Evolutionary conservation across 371 early-diverging fungal species (phyloP), one percentile per base, ranked within the genome.

Genomic region (Syncephalastrum contaminatum): DNA sequence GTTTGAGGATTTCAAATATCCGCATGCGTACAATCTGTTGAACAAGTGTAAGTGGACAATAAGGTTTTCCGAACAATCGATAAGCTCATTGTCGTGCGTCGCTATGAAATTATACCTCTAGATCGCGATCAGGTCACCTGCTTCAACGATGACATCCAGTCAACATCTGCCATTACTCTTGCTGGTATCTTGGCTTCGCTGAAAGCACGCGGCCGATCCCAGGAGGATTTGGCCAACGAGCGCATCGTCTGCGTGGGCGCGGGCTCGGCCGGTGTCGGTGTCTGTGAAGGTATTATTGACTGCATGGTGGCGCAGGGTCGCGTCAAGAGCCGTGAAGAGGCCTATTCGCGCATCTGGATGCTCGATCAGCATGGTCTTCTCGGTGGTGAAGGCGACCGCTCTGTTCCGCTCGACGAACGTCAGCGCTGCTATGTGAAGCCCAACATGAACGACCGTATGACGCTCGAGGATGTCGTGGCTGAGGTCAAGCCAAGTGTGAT

Each of bases 111-210:
- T 53, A 46, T 54, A n/a, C 47, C 15, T 46, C 12, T 22, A 76
- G 77, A 87, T 61, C 82, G 76, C 40, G 64, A 87, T 52, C 67
- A 75, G 42, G 58, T 82, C 51, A 82, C 82, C 51, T 83, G 83
- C 43, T 87, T 87, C 64, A 87, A 87, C 58, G 87, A 87, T 57
- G 87, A 87, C 55, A 87, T 87, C 36, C 87, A 87, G 55, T 78
- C 79, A 1, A 85, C 85, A 0, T 83, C 83, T n/a, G 78, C 84
- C 22, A 82, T 86, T 41, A 78, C 83, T 20, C 56, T 86, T 52
- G 86, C 86, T n/a, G 82, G 84, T 70, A 72, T 86, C 27, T 66
- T 86, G 22, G 80, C 82, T 25, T 69, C 85, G 1, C 53, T 87
- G 20, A 85, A 83, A 56, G 82, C 81, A 12, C 76, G 84, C 56